Percentiles rank a stretch among this genome's conserved stretches.
Conservation (phyloP, 2,329 filamentous ascomycete species). For the Alternaria burnsii region DNA sequence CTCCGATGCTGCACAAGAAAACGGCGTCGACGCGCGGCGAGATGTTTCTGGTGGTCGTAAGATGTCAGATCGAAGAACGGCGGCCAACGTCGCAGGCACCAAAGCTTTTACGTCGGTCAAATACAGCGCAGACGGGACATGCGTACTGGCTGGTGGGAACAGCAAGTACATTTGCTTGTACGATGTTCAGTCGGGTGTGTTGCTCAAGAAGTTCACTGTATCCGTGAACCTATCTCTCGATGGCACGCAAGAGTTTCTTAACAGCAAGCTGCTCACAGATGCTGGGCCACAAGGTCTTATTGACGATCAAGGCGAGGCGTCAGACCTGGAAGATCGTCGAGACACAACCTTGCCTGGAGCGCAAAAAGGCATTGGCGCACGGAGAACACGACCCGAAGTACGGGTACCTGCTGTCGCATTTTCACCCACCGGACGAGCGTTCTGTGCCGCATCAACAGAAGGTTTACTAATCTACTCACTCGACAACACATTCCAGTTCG, state of each 20-base stretch:
- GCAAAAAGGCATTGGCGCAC: conserved; percentile 85
- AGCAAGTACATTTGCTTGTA: conserved; percentile 99
- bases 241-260: conserved; percentile 95
- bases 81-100: conserved; percentile 87
- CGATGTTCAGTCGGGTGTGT: conserved; percentile 88
- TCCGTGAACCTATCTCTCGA: conserved; percentile 94
- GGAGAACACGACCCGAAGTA: conserved; percentile 81
- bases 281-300: conserved; percentile 85
- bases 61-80: conserved; percentile 84
- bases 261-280: conserved; percentile 90
- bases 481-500: conserved; percentile 84
- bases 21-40: conserved; percentile 85
- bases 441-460: conserved; percentile 95
- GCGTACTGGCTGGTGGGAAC: conserved; percentile 88
- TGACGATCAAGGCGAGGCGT: conserved; percentile 86
- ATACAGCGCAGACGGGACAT: conserved; percentile 92
- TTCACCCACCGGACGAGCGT: conserved; percentile 85
- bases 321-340: conserved; percentile 84
- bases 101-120: conserved; percentile 89
- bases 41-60: conserved; percentile 94
- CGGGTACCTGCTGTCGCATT: conserved; percentile 86
- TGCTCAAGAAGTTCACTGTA: conserved; percentile 95
- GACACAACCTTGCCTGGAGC: conserved; percentile 84
- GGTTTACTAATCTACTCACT: conserved; percentile 93
- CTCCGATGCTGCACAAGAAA: conserved; percentile 83